phyloP scores from a whole-genome alignment of 225 moss, liverwort and hornwort genomes.

The Polytrichum commune region DNA sequence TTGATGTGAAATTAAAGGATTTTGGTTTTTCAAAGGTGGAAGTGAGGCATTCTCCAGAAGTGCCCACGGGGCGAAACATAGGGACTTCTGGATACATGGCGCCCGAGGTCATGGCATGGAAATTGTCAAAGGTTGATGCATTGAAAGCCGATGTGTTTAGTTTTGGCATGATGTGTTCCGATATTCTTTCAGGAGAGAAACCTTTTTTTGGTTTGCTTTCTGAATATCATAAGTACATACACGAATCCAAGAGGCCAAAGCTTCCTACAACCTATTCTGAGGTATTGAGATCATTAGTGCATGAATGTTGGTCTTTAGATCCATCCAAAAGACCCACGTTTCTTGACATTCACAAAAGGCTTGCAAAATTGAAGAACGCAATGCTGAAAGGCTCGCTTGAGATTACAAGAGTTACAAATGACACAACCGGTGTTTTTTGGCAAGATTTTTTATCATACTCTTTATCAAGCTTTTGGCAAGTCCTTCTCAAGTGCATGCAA shows the following conservation, averaged over 20 bases:
- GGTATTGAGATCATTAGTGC: background rate
- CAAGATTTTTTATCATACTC: background rate
- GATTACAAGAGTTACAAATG: background rate
- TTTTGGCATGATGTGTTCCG: background rate
- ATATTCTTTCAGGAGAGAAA: background rate
- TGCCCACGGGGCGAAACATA: background rate
- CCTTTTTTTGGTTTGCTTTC: background rate
- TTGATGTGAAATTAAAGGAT: background rate
- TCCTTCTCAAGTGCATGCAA: too few species aligned
- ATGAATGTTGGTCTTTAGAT: background rate
- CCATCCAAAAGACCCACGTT: constrained; percentile 1
- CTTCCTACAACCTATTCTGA: background rate
- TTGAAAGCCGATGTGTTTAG: background rate
- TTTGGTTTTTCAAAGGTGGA: constrained; percentile 7
- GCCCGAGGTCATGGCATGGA: background rate
- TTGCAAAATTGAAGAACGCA: background rate
- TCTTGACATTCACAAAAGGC: background rate
- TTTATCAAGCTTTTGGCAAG: background rate
- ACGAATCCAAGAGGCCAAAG: background rate
- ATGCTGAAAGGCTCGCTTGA: background rate
- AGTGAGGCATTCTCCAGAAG: background rate
- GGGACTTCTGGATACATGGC: constrained; percentile 3
- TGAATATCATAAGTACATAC: too few species aligned
- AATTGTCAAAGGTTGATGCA: background rate
- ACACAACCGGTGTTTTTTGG: background rate